phyloP scores from a whole-genome alignment of 768 basidiomycete species.

The Termitomyces titanicus region DNA sequence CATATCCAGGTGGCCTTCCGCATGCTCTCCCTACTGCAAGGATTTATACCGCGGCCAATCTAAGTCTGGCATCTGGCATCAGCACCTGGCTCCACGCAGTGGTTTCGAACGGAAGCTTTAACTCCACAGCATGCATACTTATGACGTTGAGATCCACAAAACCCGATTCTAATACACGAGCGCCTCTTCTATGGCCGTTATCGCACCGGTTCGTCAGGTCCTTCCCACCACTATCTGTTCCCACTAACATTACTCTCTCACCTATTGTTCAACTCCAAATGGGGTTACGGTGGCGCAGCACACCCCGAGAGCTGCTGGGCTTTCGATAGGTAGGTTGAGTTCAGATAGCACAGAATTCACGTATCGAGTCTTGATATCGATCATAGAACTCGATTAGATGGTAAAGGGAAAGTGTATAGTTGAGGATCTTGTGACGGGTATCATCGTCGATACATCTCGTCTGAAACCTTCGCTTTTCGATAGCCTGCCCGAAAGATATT shows the following conservation, averaged over 20 bases:
- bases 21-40: not conserved
- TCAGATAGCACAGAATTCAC: not conserved
- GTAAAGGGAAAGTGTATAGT: not conserved
- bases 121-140: not conserved
- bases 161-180: not conserved
- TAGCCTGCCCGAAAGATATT: not conserved
- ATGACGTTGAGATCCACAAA: not conserved
- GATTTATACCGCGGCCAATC: not conserved
- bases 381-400: not conserved
- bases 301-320: too few relatives aligned
- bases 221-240: too few relatives aligned
- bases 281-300: constrained; percentile 3
- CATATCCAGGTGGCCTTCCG: not conserved
- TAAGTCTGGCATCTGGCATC: not conserved
- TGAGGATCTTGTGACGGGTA: too few relatives aligned
- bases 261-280: not conserved
- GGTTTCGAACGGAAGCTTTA: not conserved
- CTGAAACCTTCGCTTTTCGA: not conserved
- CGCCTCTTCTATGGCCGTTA: too few relatives aligned
- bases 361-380: not conserved
- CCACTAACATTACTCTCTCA: not conserved
- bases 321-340: not conserved
- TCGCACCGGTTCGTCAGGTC: not conserved
- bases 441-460: too few relatives aligned
- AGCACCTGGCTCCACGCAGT: not conserved